Conservation (phyloP, 1,284 basidiomycete species). For the Coniferiporia weirii region DNA sequence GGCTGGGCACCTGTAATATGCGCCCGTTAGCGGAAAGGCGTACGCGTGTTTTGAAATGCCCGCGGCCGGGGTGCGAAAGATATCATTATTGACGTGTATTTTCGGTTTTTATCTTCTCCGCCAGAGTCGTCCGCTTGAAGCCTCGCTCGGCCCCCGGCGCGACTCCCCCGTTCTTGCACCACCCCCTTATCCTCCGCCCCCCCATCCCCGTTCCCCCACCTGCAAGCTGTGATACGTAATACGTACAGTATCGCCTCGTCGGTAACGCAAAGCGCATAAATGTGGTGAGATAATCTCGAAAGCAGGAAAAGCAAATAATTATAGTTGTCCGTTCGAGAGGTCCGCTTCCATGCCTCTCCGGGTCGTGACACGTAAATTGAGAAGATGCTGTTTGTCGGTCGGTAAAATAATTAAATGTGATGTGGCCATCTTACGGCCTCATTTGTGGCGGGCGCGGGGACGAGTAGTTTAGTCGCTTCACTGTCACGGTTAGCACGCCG, state of each 20-base stretch:
- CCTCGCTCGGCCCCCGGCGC: not conserved
- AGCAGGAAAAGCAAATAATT: constrained; percentile 9
- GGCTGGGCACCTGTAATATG: too few relatives aligned
- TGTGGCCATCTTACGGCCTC: constrained; percentile 7
- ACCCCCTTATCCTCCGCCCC: not conserved
- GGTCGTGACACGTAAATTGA: constrained; percentile 1
- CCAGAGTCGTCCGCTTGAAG: not conserved
- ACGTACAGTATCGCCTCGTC: not conserved
- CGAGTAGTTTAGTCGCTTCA: constrained; percentile 20
- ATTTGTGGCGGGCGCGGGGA: constrained; percentile 14
- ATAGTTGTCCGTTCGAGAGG: constrained; percentile 4
- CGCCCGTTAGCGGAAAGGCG: too few relatives aligned
- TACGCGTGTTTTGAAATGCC: not conserved
- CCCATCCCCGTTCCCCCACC: not conserved
- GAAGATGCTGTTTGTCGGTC: not conserved
- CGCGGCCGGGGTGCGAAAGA: not conserved
- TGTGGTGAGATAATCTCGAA: not conserved
- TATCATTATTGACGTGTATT: not conserved
- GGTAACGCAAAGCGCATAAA: constrained; percentile 1
- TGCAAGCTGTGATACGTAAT: not conserved
- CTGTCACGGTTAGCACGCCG: constrained; percentile 25
- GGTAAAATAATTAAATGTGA: not conserved
- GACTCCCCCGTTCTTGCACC: constrained; percentile 1
- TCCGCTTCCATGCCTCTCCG: not conserved
- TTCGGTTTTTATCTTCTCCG: not conserved